Percentiles rank a stretch among this genome's conserved stretches.
Conservation (phyloP, 208 protist genomes). For the Vickermania ingenoplastis region DNA sequence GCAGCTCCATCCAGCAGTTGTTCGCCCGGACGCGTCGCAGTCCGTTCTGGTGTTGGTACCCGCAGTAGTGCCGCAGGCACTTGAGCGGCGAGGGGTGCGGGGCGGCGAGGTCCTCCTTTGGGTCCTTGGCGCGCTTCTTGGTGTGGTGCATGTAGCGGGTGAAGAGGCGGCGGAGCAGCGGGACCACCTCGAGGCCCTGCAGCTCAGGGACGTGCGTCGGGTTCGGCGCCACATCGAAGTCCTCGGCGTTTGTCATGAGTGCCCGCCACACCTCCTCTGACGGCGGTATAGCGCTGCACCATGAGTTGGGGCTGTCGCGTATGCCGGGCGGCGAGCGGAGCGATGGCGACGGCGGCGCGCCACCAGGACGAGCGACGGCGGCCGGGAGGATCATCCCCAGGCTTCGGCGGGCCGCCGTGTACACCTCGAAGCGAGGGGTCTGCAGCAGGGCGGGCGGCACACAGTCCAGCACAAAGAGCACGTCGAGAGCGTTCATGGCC, state of each 20-base stretch:
- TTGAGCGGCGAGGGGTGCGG: neutral
- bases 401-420: neutral
- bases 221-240: slow-evolving; percentile 36
- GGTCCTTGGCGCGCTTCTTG: neutral
- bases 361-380: neutral
- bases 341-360: slow-evolving; percentile 6
- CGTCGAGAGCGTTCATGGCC: slow-evolving; percentile 49
- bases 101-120: neutral
- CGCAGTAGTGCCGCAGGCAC: slow-evolving; percentile 43
- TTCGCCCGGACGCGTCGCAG: slow-evolving; percentile 19
- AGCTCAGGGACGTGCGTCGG: neutral
- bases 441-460: neutral
- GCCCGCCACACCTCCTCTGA: slow-evolving; percentile 42
- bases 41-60: slow-evolving; percentile 24
- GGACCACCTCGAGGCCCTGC: neutral
- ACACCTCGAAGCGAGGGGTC: neutral
- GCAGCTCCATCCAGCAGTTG: slow-evolving; percentile 63
- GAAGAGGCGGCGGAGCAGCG: slow-evolving; percentile 1
- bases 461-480: slow-evolving; percentile 40
- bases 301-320: slow-evolving; percentile 16
- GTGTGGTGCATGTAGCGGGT: neutral
- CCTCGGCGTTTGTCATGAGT: slow-evolving; percentile 30
- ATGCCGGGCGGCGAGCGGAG: slow-evolving; percentile 51
- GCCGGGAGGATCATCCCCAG: slow-evolving; percentile 35
- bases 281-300: slow-evolving; percentile 17